These are phyloP conservation scores for Stagonosporopsis chrysanthemi DNA, from an alignment of 2,329 filamentous ascomycete species.

Conservation along the genomic window DNA sequence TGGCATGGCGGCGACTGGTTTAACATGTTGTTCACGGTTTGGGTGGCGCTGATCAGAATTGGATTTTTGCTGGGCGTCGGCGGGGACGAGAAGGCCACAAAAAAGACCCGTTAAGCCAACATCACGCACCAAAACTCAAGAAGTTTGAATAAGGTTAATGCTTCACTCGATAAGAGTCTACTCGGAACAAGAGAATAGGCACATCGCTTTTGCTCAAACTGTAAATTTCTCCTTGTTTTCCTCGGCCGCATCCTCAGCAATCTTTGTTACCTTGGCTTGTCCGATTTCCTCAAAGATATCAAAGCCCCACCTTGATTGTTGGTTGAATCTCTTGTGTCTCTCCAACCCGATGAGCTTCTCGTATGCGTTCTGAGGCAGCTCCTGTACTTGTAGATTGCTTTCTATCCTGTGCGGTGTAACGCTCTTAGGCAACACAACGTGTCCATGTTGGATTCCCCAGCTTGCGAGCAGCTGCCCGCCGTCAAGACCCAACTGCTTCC, in stretches of 20 bases:
- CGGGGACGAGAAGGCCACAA: not conserved
- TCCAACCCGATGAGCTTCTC: constrained; percentile 62
- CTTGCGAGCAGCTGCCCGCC: constrained; percentile 76
- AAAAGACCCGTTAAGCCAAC: not conserved
- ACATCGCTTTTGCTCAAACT: constrained; percentile 3
- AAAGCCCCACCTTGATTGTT: constrained; percentile 34
- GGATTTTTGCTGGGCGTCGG: constrained; percentile 16
- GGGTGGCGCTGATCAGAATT: constrained; percentile 14
- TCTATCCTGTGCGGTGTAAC: constrained; percentile 76
- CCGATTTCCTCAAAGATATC: constrained; percentile 38
- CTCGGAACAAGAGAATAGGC: not conserved
- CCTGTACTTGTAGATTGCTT: constrained; percentile 73
- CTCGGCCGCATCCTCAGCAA: constrained; percentile 26
- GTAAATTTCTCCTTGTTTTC: constrained; percentile 34
- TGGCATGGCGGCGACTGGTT: constrained; percentile 17
- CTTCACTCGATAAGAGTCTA: not conserved
- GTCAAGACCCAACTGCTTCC: constrained; percentile 64
- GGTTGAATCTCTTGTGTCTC: constrained; percentile 37
- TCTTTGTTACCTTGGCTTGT: constrained; percentile 28
- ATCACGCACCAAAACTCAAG: not conserved
- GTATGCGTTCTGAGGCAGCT: constrained; percentile 73
- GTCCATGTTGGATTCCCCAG: constrained; percentile 81
- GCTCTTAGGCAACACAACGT: constrained; percentile 84
- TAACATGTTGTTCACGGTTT: constrained; percentile 18
- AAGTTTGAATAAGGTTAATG: not conserved